Conservation (phyloP, 495 filamentous ascomycete species). For the Chlorociboria aeruginascens region DNA sequence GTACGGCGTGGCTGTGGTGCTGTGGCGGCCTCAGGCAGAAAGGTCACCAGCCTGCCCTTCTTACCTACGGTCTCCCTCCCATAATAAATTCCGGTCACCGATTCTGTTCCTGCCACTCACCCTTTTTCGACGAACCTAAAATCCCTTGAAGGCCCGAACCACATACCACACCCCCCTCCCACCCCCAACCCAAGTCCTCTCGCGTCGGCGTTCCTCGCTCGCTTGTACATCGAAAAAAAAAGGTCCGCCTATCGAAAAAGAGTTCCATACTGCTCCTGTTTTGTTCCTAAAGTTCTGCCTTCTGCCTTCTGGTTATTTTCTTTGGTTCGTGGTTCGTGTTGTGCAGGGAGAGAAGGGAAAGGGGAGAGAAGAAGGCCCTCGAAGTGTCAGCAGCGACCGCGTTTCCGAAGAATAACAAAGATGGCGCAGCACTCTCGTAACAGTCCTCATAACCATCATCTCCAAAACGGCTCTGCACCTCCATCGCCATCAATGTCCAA, state of each 20-base stretch:
- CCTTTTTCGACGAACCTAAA: too few relatives aligned
- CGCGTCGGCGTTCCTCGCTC: neutral
- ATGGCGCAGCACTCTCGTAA: constrained; percentile 19
- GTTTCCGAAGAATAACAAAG: neutral
- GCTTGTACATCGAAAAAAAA: neutral
- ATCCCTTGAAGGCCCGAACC: too few relatives aligned
- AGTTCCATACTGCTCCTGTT: neutral
- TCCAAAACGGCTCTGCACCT: constrained; percentile 20
- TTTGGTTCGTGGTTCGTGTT: neutral
- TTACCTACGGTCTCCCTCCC: too few relatives aligned
- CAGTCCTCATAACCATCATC: constrained; percentile 14
- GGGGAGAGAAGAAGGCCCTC: neutral
- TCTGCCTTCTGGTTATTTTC: neutral
- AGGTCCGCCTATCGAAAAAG: neutral
- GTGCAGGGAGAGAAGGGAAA: neutral
- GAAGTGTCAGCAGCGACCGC: constrained; percentile 4
- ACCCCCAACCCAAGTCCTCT: too few relatives aligned
- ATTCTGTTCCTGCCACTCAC: too few relatives aligned
- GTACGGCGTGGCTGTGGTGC: too few relatives aligned
- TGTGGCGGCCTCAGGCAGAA: too few relatives aligned
- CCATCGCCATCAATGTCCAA: constrained; percentile 36
- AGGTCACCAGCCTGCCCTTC: too few relatives aligned
- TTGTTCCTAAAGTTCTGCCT: neutral
- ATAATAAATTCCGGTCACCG: too few relatives aligned
- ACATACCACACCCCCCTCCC: too few relatives aligned